Evolutionary conservation across 2,329 filamentous ascomycete species (phyloP).

Genomic region (Harringtonia aguacate): DNA sequence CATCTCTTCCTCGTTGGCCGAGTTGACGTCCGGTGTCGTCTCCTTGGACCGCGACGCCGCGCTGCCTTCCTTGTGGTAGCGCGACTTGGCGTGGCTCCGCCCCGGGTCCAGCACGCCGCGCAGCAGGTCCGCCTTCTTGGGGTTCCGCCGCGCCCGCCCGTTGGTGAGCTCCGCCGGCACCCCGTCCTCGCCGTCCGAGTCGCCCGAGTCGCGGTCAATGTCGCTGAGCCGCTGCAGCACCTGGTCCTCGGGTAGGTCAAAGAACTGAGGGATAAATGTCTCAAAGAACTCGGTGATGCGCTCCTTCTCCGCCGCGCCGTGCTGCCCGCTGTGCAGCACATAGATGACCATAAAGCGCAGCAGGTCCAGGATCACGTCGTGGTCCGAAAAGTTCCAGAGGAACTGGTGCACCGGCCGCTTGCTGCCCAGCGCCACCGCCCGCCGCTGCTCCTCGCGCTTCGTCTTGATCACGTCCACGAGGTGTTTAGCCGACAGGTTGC

Average conservation of each 20-base stretch:
- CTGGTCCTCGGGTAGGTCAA: conserved; percentile 60
- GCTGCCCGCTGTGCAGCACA: conserved; percentile 57
- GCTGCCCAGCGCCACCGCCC: conserved; percentile 46
- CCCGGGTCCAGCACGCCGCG: conserved; percentile 75
- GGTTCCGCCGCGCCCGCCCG: conserved; percentile 44
- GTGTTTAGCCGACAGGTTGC: conserved; percentile 80
- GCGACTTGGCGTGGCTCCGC: conserved; percentile 52
- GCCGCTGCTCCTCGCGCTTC: conserved; percentile 83
- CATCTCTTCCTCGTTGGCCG: conserved; percentile 67
- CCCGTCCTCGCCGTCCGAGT: conserved; percentile 68
- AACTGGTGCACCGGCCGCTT: conserved; percentile 62
- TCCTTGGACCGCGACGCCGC: conserved; percentile 73
- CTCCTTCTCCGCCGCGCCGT: conserved; percentile 62
- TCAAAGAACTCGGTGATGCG: conserved; percentile 67
- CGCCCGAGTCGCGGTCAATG: conserved; percentile 58
- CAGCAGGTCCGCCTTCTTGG: conserved; percentile 70
- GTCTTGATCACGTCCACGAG: conserved; percentile 85
- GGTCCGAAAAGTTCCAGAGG: conserved; percentile 61
- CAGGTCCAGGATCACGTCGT: conserved; percentile 53
- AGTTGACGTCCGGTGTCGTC: conserved; percentile 75
- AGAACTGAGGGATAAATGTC: conserved; percentile 65
- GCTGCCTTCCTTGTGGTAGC: conserved; percentile 70
- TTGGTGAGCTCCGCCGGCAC: conserved; percentile 62
- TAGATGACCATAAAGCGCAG: conserved; percentile 54
- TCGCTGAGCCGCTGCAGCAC: conserved; percentile 57